phyloP scores from a whole-genome alignment of 345 rosid genomes.

The Rubroshorea leprosula region DNA sequence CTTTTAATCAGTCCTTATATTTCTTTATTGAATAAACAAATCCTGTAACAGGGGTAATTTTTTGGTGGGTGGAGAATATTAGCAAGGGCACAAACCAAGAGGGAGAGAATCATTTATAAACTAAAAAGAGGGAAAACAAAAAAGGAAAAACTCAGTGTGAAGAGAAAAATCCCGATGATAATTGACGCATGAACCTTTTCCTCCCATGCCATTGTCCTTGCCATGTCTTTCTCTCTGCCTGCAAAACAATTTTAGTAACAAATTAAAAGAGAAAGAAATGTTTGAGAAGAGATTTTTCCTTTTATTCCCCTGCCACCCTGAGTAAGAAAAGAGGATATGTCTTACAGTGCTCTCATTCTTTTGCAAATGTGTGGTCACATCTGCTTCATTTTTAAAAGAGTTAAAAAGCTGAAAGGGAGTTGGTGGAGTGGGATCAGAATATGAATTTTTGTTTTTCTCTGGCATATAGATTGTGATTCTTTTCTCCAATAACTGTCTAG shows the following conservation, averaged over 20 bases:
- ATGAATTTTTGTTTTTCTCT: conserved; percentile 18
- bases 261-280: conserved; percentile 27
- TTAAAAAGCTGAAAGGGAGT: conserved; percentile 14
- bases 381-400: conserved; percentile 26
- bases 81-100: conserved; percentile 10
- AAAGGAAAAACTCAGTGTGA: not conserved
- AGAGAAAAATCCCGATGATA: conserved; percentile 22
- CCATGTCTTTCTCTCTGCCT: conserved; percentile 20
- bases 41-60: not conserved
- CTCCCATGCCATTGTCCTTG: conserved; percentile 15
- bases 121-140: conserved; percentile 23
- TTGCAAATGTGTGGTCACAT: conserved; percentile 39
- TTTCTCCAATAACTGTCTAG: conserved; percentile 28
- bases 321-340: conserved; percentile 12
- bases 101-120: conserved; percentile 19
- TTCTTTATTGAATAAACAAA: not conserved
- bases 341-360: not conserved
- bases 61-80: conserved; percentile 31
- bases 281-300: conserved; percentile 34
- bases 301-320: conserved; percentile 33
- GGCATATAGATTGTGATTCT: conserved; percentile 22
- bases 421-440: conserved; percentile 48
- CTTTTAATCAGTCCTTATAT: too few relatives aligned
- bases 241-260: conserved; percentile 12
- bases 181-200: conserved; percentile 27